Conservation (phyloP, 306 rosid species). For the Medicago lupulina region DNA sequence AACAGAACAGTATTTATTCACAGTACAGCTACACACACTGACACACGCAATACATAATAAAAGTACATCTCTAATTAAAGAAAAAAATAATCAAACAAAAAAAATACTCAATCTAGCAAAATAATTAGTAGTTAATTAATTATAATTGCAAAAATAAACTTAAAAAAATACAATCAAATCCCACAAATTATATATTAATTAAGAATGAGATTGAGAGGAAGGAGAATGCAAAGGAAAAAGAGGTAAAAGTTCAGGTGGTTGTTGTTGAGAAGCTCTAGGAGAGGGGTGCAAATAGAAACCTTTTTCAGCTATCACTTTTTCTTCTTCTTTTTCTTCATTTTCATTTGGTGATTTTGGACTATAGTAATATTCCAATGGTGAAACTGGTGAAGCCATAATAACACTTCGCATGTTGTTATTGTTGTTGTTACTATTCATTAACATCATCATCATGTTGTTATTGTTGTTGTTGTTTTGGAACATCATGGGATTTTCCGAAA, state of each 20-base stretch:
- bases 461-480: not conserved
- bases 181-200: not conserved
- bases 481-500: constrained; percentile 23
- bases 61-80: not conserved
- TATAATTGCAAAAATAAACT: not conserved
- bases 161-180: constrained; percentile 9
- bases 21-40: constrained; percentile 14
- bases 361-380: constrained; percentile 66
- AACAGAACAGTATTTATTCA: constrained; percentile 2
- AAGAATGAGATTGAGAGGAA: constrained; percentile 24
- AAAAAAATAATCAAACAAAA: not conserved
- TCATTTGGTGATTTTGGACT: constrained; percentile 50
- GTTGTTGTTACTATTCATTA: not conserved
- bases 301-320: constrained; percentile 64
- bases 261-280: constrained; percentile 53
- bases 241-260: constrained; percentile 75
- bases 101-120: not conserved
- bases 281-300: constrained; percentile 82
- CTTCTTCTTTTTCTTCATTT: constrained; percentile 57
- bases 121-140: constrained; percentile 3
- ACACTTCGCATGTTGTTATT: constrained; percentile 11
- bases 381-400: constrained; percentile 72
- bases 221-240: constrained; percentile 90
- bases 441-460: not conserved
- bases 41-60: constrained; percentile 7